A percentile compares a stretch with the other conserved stretches of the same genome.
These are phyloP conservation scores for Suhomyces sp. DNA, from an alignment of 805 yeast species.

Conservation along the genomic window DNA sequence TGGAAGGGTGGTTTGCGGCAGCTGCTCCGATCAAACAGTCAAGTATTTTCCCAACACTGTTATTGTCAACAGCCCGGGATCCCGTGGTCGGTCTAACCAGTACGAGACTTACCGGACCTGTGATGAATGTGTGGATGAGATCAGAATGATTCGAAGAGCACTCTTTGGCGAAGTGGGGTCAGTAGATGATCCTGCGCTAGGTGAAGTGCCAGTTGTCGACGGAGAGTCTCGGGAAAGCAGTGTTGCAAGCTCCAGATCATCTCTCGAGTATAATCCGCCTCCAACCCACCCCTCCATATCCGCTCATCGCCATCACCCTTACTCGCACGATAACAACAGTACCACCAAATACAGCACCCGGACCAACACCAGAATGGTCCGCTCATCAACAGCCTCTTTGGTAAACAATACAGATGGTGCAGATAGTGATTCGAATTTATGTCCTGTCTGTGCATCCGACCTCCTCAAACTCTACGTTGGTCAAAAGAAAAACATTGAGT, in stretches of 20 bases:
- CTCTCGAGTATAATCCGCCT: no score
- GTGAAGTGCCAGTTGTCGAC: not conserved
- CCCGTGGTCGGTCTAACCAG: constrained; percentile 11
- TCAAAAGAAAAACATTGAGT: constrained; percentile 13
- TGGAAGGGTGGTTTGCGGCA: constrained; percentile 75
- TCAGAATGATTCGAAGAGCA: constrained; percentile 22
- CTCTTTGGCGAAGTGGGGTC: constrained; percentile 8
- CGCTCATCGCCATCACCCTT: constrained; percentile 6
- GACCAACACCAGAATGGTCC: constrained; percentile 17
- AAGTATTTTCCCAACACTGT: constrained; percentile 25
- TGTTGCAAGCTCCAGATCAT: constrained; percentile 1
- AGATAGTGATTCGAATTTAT: constrained; percentile 33
- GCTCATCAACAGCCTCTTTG: constrained; percentile 22
- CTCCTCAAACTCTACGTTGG: constrained; percentile 23
- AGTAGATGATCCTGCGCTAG: not conserved
- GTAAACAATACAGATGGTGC: constrained; percentile 16
- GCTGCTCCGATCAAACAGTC: constrained; percentile 56
- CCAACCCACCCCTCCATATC: no score
- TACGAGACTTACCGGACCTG: constrained; percentile 61
- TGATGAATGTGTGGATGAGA: constrained; percentile 65
- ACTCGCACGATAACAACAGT: constrained; percentile 12
- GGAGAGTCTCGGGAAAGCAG: not conserved
- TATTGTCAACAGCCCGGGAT: constrained; percentile 17
- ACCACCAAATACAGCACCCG: constrained; percentile 20
- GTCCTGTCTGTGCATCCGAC: constrained; percentile 42